These are phyloP conservation scores for Spiromastix sp. DNA, from an alignment of 2,329 filamentous ascomycete genomes.

Conservation along the genomic window DNA sequence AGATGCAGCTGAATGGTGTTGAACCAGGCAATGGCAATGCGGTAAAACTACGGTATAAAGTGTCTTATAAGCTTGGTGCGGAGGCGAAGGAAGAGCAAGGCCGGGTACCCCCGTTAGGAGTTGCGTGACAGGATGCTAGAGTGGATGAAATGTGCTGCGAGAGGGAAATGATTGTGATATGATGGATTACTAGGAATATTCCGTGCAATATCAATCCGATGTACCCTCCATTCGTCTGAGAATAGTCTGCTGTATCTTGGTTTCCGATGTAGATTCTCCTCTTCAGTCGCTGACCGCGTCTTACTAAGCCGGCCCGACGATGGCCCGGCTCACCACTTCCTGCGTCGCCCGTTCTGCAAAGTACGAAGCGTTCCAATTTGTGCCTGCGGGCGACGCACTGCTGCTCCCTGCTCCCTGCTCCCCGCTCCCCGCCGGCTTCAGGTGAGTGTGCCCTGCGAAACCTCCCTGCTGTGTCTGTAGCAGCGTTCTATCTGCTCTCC, in stretches of 20 bases:
- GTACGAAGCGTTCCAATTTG: constrained; percentile 14
- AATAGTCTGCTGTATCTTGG: too few species aligned
- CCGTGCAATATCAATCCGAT: too few species aligned
- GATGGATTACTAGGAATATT: too few species aligned
- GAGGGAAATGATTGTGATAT: too few species aligned
- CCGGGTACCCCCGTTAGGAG: constrained; percentile 67
- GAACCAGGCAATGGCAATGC: constrained; percentile 60
- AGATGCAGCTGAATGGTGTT: constrained; percentile 66
- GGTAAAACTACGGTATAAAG: constrained; percentile 87
- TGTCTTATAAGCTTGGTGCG: constrained; percentile 62
- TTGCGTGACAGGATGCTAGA: constrained; percentile 56
- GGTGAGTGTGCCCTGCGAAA: neutral
- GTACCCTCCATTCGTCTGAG: too few species aligned
- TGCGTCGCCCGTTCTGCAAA: constrained; percentile 12
- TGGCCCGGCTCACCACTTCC: constrained; percentile 4
- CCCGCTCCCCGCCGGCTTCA: neutral
- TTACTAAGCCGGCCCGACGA: constrained; percentile 1
- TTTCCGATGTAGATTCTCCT: too few species aligned
- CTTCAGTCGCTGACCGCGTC: too few species aligned
- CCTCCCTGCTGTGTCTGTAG: neutral
- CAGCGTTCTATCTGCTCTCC: neutral
- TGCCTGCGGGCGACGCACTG: constrained; percentile 2
- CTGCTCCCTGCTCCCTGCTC: neutral
- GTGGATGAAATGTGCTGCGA: too few species aligned
- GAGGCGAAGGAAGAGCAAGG: constrained; percentile 65